Conservation (phyloP, 2,329 filamentous ascomycete species). For the Nannizziopsis arthrosporioides region DNA sequence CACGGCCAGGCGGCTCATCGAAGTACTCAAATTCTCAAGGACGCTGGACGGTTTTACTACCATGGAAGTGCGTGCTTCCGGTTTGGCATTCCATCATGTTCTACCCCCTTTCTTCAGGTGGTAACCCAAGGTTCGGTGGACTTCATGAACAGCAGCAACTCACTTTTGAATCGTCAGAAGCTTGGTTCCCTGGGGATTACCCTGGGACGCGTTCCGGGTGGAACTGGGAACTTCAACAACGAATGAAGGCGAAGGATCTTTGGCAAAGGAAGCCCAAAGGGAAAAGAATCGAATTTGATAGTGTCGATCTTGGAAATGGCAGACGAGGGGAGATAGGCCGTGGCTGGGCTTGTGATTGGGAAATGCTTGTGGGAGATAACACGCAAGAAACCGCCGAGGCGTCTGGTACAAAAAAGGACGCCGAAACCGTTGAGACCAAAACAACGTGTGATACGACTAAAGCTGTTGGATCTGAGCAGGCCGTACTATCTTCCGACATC, state of each 20-base stretch:
- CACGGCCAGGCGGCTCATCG: slow-evolving; percentile 32
- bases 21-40: slow-evolving; percentile 46
- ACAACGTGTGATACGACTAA: neutral
- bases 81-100: slow-evolving; percentile 82
- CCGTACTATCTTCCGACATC: slow-evolving; percentile 8
- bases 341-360: slow-evolving; percentile 77
- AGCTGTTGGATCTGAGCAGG: neutral
- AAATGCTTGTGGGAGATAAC: slow-evolving; percentile 46
- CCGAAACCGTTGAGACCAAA: neutral
- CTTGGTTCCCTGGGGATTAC: slow-evolving; percentile 81
- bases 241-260: slow-evolving; percentile 45
- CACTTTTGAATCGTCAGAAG: slow-evolving; percentile 61
- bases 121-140: slow-evolving; percentile 72
- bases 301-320: slow-evolving; percentile 59
- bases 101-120: slow-evolving; percentile 65
- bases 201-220: slow-evolving; percentile 68
- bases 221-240: slow-evolving; percentile 61
- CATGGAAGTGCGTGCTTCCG: slow-evolving; percentile 77
- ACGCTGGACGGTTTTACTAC: slow-evolving; percentile 72
- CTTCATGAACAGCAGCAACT: slow-evolving; percentile 69
- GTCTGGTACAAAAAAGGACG: neutral
- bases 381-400: neutral
- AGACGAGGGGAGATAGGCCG: slow-evolving; percentile 71
- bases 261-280: slow-evolving; percentile 74
- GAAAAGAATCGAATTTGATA: slow-evolving; percentile 64